Conservation (phyloP, 306 rosid genomes). For the Pyrus communis region DNA sequence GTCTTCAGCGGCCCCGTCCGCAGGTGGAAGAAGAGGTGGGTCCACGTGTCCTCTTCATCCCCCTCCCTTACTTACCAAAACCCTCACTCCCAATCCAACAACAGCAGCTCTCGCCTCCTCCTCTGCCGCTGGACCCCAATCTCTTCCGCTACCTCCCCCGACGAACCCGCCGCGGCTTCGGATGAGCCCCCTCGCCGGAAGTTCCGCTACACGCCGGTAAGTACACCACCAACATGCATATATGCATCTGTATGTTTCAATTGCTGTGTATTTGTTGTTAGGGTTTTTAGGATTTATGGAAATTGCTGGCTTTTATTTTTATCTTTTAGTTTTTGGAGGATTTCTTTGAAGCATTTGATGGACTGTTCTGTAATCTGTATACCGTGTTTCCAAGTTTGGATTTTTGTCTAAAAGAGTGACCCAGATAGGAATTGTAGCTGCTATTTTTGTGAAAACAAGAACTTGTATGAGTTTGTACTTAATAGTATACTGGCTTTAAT, state of each 20-base stretch:
- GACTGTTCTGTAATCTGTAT: not conserved
- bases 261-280: not conserved
- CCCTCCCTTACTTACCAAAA: constrained; percentile 18
- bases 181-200: constrained; percentile 84
- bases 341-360: not conserved
- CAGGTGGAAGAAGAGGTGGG: constrained; percentile 98
- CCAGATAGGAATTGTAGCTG: not conserved
- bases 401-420: not conserved
- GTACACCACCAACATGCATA: not conserved
- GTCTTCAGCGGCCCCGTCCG: constrained; percentile 93
- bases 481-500: not conserved
- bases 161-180: constrained; percentile 6
- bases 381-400: not conserved
- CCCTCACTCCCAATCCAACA: constrained; percentile 35
- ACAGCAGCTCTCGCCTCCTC: constrained; percentile 48
- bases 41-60: constrained; percentile 45
- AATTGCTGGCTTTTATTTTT: not conserved
- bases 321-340: not conserved
- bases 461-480: not conserved
- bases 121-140: constrained; percentile 97
- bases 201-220: constrained; percentile 93
- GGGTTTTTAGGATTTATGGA: not conserved
- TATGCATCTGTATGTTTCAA: not conserved
- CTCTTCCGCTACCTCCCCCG: constrained; percentile 12
- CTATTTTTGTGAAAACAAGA: not conserved